Evolutionary conservation across 495 filamentous ascomycete species (phyloP), one percentile per base, ranked within the genome.

Genomic region (Trichocladium antarcticum): DNA sequence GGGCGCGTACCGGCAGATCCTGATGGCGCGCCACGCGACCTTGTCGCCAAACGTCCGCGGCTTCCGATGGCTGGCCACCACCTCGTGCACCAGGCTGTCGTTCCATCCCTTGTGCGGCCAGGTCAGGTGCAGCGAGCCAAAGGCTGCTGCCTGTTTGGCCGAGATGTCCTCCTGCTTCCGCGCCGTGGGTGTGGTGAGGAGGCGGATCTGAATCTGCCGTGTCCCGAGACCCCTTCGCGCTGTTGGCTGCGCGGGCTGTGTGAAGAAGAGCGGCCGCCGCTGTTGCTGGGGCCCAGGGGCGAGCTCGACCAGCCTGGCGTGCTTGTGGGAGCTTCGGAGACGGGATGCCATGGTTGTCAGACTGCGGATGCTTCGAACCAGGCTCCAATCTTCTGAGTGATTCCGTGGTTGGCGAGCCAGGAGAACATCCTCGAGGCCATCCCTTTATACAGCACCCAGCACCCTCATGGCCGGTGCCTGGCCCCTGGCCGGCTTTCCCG

Each of bases 21-120:
- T 53, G 9, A 67, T 64, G 24, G 69, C 45, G 39, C 68, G 67
- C 70, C 69, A 73, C 12, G 70, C 71, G 5, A 66, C 39, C 56
- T 60, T 62, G 37, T 71, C 66, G 5, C 70, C 62, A 46, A 61
- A 50, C 0, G 64, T 68, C 41, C 60, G 53, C 0, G 64, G 59
- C 37, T 51, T 47, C 24, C 68, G 68, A 43, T 71, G 66, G 27
- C 61, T 59, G 3, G 68, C 62, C 11, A 63, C 63, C 6, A 74
- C 64, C 35, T 47, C 55, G 8, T 55, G 49, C 66, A 72, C 68
- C 57, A 71, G 68, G 50, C 68, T 39, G 55, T 72, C 63, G 11
- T 71, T 69, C 49, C 69, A 84, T 57, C 76, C 70, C 49, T 82
- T 83, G 63, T 88, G 84, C 1, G 76, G 73, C 82, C 83, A 87